Conservation (phyloP, 2,329 filamentous ascomycete genomes). For the Calonectria honghensis region DNA sequence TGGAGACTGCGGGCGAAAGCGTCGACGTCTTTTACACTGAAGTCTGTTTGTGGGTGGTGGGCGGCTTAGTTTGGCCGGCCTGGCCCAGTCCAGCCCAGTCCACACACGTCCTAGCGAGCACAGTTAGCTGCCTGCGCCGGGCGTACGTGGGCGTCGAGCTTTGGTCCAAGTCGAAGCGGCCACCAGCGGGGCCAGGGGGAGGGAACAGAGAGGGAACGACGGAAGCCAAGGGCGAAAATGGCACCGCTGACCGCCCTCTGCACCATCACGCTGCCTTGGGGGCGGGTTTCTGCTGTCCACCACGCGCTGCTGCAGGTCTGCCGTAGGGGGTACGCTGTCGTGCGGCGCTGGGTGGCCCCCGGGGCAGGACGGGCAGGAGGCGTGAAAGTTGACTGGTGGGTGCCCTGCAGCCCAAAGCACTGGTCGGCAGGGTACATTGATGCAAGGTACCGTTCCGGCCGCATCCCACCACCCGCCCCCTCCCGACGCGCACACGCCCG, state of each 20-base stretch:
- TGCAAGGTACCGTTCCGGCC: conserved; percentile 28
- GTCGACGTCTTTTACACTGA: conserved; percentile 15
- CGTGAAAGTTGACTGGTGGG: conserved; percentile 37
- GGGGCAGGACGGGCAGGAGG: conserved; percentile 28
- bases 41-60: conserved; percentile 24
- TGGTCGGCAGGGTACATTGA: conserved; percentile 28
- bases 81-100: conserved; percentile 32
- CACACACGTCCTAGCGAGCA: conserved; percentile 31
- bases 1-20: conserved; percentile 4
- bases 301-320: conserved; percentile 29
- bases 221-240: conserved; percentile 28
- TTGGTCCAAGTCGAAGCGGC: conserved; percentile 36
- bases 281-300: conserved; percentile 19
- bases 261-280: conserved; percentile 28
- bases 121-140: conserved; percentile 34
- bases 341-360: conserved; percentile 32
- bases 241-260: conserved; percentile 25
- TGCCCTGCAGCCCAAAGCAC: conserved; percentile 7
- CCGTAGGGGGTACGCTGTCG: conserved; percentile 32
- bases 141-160: conserved; percentile 38
- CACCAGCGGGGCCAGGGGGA: conserved; percentile 39
- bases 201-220: conserved; percentile 16
- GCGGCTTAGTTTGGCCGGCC: conserved; percentile 19
- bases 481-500: conserved; percentile 16
- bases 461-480: conserved; percentile 20